phyloP scores from a whole-genome alignment of 306 rosid species.

The Crotalaria pallida region DNA sequence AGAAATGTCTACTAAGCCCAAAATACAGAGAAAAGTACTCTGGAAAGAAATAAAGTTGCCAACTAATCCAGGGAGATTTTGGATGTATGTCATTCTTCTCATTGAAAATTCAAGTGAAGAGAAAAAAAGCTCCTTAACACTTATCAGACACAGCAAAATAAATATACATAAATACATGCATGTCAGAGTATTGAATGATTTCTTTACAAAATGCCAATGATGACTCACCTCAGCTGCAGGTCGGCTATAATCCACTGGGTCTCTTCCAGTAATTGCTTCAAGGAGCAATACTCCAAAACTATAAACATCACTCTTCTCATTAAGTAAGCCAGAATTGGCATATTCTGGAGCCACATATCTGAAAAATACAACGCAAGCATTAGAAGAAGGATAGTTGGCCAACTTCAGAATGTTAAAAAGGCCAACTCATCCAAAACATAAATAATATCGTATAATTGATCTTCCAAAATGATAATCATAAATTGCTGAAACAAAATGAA shows the following conservation, averaged over 20 bases:
- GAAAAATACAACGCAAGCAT: conserved; percentile 27
- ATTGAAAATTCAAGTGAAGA: conserved; percentile 4
- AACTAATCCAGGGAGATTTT: conserved; percentile 7
- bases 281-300: conserved; percentile 77
- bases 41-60: neutral
- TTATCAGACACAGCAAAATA: neutral
- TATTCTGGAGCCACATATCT: conserved; percentile 96
- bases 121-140: neutral
- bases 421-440: neutral
- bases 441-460: neutral
- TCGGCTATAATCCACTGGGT: conserved; percentile 84
- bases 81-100: neutral
- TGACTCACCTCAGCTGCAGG: conserved; percentile 61
- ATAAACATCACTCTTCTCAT: conserved; percentile 89
- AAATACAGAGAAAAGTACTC: neutral
- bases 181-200: neutral
- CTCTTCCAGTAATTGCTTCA: conserved; percentile 89
- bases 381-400: conserved; percentile 6
- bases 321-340: conserved; percentile 88
- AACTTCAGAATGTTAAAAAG: neutral
- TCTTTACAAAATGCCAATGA: conserved; percentile 3
- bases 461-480: neutral
- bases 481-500: neutral
- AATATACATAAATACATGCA: neutral
- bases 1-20: neutral